Evolutionary conservation across 2,329 filamentous ascomycete genomes (phyloP).

Genomic region (Talaromyces verruculosus): DNA sequence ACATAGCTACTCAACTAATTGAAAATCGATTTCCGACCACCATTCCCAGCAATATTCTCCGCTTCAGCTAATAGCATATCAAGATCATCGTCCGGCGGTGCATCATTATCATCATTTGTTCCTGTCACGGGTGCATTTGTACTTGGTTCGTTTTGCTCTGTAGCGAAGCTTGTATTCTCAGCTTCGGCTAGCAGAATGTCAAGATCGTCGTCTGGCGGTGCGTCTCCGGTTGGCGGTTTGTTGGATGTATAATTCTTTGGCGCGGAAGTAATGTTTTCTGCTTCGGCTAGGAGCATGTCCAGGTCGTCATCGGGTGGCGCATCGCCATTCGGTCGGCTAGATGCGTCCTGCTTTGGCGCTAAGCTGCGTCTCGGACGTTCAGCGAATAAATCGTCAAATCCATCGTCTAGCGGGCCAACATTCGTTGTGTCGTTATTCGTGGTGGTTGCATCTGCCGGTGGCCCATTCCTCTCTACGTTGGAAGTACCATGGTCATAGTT

Average conservation of each 20-base stretch:
- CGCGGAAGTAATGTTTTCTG: not conserved
- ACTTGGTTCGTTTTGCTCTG: not conserved
- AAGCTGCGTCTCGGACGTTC: not conserved
- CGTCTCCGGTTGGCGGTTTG: not conserved
- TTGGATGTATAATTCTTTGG: not conserved
- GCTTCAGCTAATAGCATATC: slow-evolving; percentile 16
- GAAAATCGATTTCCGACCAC: slow-evolving; percentile 1
- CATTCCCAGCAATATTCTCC: not conserved
- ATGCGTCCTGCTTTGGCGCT: not conserved
- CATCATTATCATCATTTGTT: slow-evolving; percentile 2
- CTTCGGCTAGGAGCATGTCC: slow-evolving; percentile 15
- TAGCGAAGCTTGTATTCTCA: not conserved
- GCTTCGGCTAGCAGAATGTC: slow-evolving; percentile 14
- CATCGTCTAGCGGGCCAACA: not conserved
- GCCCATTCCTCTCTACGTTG: not conserved
- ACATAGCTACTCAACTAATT: not conserved
- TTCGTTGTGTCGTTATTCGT: not conserved
- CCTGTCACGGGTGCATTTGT: not conserved
- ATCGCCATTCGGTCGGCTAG: not conserved
- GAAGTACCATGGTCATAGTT: not conserved
- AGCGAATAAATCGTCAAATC: not conserved
- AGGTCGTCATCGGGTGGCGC: slow-evolving; percentile 16
- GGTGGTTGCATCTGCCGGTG: not conserved
- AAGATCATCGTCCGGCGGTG: slow-evolving; percentile 12
- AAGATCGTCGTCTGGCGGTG: slow-evolving; percentile 11